Evolutionary conservation across 257 asterid genomes (phyloP), one percentile per base, ranked within the genome.

Genomic region (Jacaranda copaia): DNA sequence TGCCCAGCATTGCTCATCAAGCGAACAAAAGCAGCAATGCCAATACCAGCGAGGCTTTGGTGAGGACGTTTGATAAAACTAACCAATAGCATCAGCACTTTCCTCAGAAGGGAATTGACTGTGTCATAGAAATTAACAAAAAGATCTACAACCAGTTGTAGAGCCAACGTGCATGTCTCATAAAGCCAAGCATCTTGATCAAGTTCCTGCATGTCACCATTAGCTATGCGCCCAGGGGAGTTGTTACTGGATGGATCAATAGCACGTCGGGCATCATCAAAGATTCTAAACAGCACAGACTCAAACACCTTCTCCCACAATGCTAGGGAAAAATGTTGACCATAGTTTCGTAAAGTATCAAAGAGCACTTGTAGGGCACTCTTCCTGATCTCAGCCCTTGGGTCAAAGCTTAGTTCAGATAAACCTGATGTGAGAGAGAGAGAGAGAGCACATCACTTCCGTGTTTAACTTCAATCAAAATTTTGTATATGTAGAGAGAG

Each of bases 1-100:
- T 86, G 89, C 79, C 97, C 99, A 36, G 99, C 97, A 81, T 91
- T 89, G 90, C 97, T 93, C 97, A 96, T 90, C 84, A 96, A 85
- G 75, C 98, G 98, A 84, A 96, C 99, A 86, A 93, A 96, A 76
- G 99, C 99, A 80, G 99, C 97, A 86, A 93, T 93, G 51, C 99
- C 99, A 57, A 96, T 90, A 75, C 98, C 96, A 59, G 97, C 99
- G 78, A 96, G 98, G 85, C 97, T 96, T 83, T 93, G 97, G 78
- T 93, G 98, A 80, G 98, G 99, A 13, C 97, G 96, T 82, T 93
- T 96, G 81, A 96, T 91, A 72, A 96, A 96, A 84, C 91, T 92
- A 79, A 93, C 99, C 83, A 96, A 80, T 75, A 93, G 80, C 84
- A 85, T 80, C 60, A 96, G 82, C 78, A 96, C 98, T 84, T 93